Conservation (phyloP, 1,139 yeast genomes). For the Lodderomyces elongisporus region DNA sequence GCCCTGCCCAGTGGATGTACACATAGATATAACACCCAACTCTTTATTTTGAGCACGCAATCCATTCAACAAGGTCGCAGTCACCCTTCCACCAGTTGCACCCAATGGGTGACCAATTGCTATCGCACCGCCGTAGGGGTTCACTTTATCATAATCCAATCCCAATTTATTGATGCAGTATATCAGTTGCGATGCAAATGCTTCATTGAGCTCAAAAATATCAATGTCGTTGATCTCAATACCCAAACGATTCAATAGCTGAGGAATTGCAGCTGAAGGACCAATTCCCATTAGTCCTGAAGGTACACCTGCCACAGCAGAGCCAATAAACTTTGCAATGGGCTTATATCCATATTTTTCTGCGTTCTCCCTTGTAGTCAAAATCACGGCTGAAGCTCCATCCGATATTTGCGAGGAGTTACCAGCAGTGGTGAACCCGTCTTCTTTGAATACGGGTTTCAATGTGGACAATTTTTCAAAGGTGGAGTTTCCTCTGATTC, state of each 20-base stretch:
- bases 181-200: constrained; percentile 38
- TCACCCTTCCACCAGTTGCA: constrained; percentile 35
- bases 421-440: constrained; percentile 40
- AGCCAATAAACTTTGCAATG: constrained; percentile 37
- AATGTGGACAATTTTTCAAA: constrained; percentile 25
- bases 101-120: constrained; percentile 43
- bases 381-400: constrained; percentile 38
- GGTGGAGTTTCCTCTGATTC: constrained; percentile 25
- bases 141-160: constrained; percentile 27
- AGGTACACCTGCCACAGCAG: constrained; percentile 34
- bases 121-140: constrained; percentile 41
- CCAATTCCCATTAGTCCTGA: constrained; percentile 38
- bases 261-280: constrained; percentile 36
- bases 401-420: constrained; percentile 40
- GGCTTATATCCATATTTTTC: constrained; percentile 30
- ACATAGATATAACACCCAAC: constrained; percentile 37
- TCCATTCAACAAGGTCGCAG: constrained; percentile 31
- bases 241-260: constrained; percentile 22
- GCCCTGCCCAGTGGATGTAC: constrained; percentile 42
- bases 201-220: constrained; percentile 37
- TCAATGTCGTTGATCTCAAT: constrained; percentile 27
- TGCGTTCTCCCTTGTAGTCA: constrained; percentile 33
- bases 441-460: constrained; percentile 30
- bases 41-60: constrained; percentile 24
- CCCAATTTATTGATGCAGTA: constrained; percentile 29